Evolutionary conservation across 75 land plant species (phyloP).

Genomic region (Pinus albicaulis): DNA sequence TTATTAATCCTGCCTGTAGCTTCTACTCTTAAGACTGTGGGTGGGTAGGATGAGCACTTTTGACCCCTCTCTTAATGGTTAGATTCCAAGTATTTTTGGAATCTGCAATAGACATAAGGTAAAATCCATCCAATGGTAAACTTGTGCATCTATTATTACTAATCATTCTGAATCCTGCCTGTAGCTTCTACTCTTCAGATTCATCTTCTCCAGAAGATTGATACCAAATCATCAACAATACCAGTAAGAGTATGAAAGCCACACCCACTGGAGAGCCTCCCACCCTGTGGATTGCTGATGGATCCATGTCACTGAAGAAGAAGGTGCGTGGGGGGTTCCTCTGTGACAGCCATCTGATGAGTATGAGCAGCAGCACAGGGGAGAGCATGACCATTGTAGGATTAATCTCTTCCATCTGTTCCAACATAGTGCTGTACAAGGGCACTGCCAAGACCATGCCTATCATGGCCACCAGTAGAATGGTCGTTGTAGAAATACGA

Average conservation of each 20-base stretch:
- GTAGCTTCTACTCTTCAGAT: not conserved
- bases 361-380: not conserved
- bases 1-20: not conserved
- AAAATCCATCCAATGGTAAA: too few species aligned
- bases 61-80: too few species aligned
- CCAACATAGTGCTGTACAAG: not conserved
- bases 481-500: not conserved
- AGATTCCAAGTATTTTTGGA: too few species aligned
- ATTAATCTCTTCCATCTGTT: conserved; percentile 2
- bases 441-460: conserved; percentile 8
- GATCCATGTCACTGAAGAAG: not conserved
- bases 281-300: conserved; percentile 11
- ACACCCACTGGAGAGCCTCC: conserved; percentile 17
- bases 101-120: too few species aligned
- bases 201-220: conserved; percentile 10
- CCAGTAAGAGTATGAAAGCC: conserved; percentile 9
- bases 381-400: conserved; percentile 1
- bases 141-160: too few species aligned
- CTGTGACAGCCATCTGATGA: conserved; percentile 10
- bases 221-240: conserved; percentile 18
- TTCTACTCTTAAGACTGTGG: not conserved
- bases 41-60: too few species aligned
- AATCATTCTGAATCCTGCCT: too few species aligned
- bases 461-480: not conserved
- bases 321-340: too few species aligned